Conservation (phyloP, 768 basidiomycete species). For the Tylopilus plumbeoviolaceoides region DNA sequence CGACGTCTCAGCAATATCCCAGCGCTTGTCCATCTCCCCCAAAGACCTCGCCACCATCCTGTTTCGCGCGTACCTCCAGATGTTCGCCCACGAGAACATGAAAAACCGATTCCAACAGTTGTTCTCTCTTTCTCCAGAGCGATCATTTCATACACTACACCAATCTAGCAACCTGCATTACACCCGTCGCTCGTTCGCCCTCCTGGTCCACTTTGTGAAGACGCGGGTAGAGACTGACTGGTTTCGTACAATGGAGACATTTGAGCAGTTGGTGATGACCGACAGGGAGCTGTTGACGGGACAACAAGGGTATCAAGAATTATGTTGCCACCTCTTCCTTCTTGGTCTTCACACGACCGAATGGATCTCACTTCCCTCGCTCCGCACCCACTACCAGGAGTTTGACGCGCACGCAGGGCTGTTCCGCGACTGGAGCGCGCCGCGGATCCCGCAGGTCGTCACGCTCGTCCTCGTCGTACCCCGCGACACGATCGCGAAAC, state of each 20-base stretch:
- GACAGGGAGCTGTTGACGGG: conserved; percentile 18
- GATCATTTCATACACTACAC: background rate
- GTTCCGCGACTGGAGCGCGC: conserved; percentile 29
- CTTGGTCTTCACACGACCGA: conserved; percentile 33
- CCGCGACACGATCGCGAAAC: conserved; percentile 14
- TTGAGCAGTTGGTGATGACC: conserved; percentile 18
- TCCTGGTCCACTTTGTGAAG: conserved; percentile 40
- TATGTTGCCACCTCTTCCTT: conserved; percentile 40
- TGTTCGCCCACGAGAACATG: conserved; percentile 28
- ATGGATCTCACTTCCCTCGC: background rate
- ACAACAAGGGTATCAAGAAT: conserved; percentile 39
- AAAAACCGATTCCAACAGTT: background rate
- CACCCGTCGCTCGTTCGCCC: conserved; percentile 43
- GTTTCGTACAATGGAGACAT: conserved; percentile 35
- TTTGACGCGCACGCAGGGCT: background rate
- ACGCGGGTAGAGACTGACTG: conserved; percentile 37
- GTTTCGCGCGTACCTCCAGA: conserved; percentile 20
- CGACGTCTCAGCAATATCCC: background rate
- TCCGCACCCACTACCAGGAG: background rate
- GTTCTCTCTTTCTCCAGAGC: background rate
- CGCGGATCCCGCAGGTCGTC: conserved; percentile 26
- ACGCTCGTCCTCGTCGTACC: conserved; percentile 34
- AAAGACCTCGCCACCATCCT: conserved; percentile 20
- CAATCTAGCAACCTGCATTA: conserved; percentile 37
- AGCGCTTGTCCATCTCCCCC: conserved; percentile 10